phyloP scores from a whole-genome alignment of 2,329 filamentous ascomycete genomes.

The Aspergillus candidus region DNA sequence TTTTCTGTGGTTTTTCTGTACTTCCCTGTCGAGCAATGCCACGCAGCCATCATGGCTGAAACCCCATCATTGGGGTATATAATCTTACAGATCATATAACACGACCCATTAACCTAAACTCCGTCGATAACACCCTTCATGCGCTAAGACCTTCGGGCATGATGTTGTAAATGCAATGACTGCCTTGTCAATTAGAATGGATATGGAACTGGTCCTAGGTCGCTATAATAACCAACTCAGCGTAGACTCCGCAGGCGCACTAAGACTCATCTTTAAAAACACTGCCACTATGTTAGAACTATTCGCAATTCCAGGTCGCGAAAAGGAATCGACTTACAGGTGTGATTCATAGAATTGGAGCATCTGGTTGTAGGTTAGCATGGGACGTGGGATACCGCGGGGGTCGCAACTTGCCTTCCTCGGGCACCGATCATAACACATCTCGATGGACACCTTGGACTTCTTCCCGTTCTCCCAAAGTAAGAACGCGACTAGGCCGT shows the following conservation, averaged over 20 bases:
- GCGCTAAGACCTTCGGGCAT: constrained; percentile 3
- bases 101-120: constrained; percentile 5
- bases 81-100: constrained; percentile 10
- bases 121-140: constrained; percentile 10
- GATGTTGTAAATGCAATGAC: background rate
- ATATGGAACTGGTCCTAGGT: no score
- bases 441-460: constrained; percentile 36
- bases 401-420: constrained; percentile 26
- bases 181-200: background rate
- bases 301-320: background rate
- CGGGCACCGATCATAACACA: constrained; percentile 41
- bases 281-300: constrained; percentile 18
- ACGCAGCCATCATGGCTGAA: no score
- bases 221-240: no score
- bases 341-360: constrained; percentile 46
- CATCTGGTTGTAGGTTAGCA: constrained; percentile 32
- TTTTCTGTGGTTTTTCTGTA: no score
- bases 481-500: constrained; percentile 34
- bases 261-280: constrained; percentile 29
- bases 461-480: constrained; percentile 42
- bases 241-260: no score
- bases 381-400: background rate
- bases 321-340: constrained; percentile 30
- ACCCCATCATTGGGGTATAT: constrained; percentile 2
- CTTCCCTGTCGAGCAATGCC: no score